Evolutionary conservation across 306 rosid species (phyloP).

Genomic region (Acacia crassicarpa): DNA sequence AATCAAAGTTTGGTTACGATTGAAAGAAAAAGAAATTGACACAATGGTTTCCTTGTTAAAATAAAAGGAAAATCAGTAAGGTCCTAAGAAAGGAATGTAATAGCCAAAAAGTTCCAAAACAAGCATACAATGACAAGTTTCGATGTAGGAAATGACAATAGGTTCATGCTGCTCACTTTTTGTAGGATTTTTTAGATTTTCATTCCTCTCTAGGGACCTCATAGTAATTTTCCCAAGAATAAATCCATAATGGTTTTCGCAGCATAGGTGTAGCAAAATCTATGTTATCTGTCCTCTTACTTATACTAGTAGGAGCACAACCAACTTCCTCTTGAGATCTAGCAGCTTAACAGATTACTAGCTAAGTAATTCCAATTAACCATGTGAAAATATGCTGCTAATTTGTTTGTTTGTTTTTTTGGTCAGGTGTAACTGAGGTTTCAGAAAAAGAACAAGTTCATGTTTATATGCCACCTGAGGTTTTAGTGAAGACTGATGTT

Average conservation of each 20-base stretch:
- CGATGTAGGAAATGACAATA: too few relatives aligned
- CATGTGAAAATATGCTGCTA: neutral
- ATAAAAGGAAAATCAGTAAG: neutral
- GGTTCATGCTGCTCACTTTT: too few relatives aligned
- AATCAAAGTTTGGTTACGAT: neutral
- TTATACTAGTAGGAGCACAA: neutral
- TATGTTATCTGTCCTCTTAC: neutral
- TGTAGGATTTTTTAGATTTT: too few relatives aligned
- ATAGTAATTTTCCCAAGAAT: too few relatives aligned
- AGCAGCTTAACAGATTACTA: neutral
- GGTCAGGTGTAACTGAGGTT: constrained; percentile 19
- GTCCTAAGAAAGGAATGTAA: too few relatives aligned
- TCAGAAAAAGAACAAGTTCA: constrained; percentile 53
- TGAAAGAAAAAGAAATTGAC: neutral
- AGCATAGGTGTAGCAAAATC: neutral
- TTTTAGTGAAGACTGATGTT: constrained; percentile 47
- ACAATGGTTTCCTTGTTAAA: neutral
- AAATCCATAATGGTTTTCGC: neutral
- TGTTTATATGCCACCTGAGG: constrained; percentile 73
- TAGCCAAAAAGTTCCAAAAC: too few relatives aligned
- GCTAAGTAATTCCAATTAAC: neutral
- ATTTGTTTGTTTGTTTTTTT: neutral
- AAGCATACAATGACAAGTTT: too few relatives aligned
- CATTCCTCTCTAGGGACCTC: too few relatives aligned
- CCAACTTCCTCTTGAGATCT: neutral